Base-by-base conservation (phyloP, 176 grass and related monocot species). In the Dendrocalamus sinicus region DNA sequence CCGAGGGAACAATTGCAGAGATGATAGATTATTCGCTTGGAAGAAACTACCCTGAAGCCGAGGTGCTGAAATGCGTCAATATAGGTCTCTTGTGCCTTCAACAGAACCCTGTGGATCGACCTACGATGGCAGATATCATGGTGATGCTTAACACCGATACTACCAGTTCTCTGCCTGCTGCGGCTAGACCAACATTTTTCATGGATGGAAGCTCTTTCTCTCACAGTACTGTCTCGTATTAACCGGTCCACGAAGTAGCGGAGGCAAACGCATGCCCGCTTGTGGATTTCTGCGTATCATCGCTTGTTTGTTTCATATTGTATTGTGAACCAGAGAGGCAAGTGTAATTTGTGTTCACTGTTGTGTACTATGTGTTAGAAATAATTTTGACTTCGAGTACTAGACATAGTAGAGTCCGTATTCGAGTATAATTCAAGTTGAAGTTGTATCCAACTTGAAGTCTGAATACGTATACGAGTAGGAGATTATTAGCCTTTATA, bases 41-140 rank as follows among this genome's bases (percentile, higher is more conserved):
- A 7, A 52, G 63, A 12, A 80, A 76, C 54, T 91, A 81, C 53
- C 77, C 72, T 0, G 66, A 14, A 75, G 37, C 16, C 1, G 86
- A 94, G 76, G 80, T 89, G 37, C 43, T 87, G n/a, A 82, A 59
- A 72, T 86, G 67, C 0, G 19, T 92, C 45, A 70, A 89, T 64
- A 79, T 94, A 35, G 92, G 83, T 3, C 37, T 97, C 12, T 10
- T 81, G 23, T 97, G 94, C 12, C 68, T 94, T 24, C 90, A 94
- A 12, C 92, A 92, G 14, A 75, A 69, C 70, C 78, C 68, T 2
- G 3, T 46, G 7, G 85, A 95, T 40, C 77, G 90, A 11, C 93
- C 93, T 24, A 72, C 65, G 0, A 92, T 89, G 90, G 86, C 78
- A 6, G 70, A 82, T 12, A 45, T 90, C 32, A 69, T 64, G 23